Conservation (phyloP, 2,329 filamentous ascomycete species). For the Alternaria gaisen region DNA sequence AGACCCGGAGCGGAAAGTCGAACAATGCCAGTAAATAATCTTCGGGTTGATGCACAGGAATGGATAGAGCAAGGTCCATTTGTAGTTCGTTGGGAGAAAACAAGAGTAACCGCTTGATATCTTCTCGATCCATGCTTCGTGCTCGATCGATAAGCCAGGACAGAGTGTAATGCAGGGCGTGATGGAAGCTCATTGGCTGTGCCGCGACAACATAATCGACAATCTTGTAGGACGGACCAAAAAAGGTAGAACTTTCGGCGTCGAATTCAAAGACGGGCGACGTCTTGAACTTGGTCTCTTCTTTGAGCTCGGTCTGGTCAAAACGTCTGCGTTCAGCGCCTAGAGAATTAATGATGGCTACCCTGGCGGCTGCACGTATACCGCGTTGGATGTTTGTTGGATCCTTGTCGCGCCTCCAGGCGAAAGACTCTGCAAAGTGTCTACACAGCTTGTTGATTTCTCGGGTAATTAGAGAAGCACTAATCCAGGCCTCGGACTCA, state of each 20-base stretch:
- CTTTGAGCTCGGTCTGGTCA: conserved; percentile 85
- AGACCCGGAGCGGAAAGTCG: conserved; percentile 91
- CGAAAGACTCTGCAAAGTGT: conserved; percentile 87
- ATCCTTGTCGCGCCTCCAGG: conserved; percentile 71
- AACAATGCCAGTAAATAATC: conserved; percentile 88
- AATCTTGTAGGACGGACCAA: conserved; percentile 61
- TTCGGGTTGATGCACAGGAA: conserved; percentile 69
- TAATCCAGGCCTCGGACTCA: conserved; percentile 98
- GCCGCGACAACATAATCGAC: conserved; percentile 89
- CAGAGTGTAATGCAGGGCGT: conserved; percentile 92
- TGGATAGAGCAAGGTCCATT: conserved; percentile 65
- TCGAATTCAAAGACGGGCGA: conserved; percentile 84
- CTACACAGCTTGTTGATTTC: conserved; percentile 94
- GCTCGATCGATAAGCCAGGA: conserved; percentile 96
- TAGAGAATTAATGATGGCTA: conserved; percentile 86
- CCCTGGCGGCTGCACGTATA: conserved; percentile 78
- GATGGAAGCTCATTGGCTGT: conserved; percentile 95
- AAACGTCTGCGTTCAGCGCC: conserved; percentile 90
- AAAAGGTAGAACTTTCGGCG: conserved; percentile 38
- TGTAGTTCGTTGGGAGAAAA: conserved; percentile 77
- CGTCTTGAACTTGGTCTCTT: conserved; percentile 82
- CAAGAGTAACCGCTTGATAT: conserved; percentile 73
- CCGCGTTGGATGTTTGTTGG: conserved; percentile 72
- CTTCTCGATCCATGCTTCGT: conserved; percentile 73
- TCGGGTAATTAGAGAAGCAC: conserved; percentile 89